These are phyloP conservation scores for Cadophora gregata DNA, from an alignment of 2,329 filamentous ascomycete species.

Conservation along the genomic window DNA sequence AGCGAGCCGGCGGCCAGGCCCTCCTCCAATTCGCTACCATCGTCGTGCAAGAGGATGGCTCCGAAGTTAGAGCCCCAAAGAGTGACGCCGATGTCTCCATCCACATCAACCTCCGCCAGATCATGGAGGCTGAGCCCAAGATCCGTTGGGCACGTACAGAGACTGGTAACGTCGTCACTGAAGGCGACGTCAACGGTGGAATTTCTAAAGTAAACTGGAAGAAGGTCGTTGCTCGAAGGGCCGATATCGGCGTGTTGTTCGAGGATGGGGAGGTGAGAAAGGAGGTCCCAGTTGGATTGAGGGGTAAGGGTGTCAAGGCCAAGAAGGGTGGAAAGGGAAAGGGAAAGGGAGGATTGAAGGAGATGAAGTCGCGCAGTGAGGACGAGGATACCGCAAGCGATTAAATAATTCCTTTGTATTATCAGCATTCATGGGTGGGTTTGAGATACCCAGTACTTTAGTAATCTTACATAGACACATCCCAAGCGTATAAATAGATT, in stretches of 20 bases:
- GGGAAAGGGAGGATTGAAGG: conserved; percentile 41
- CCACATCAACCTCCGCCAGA: conserved; percentile 48
- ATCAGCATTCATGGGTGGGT: conserved; percentile 13
- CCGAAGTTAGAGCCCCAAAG: conserved; percentile 39
- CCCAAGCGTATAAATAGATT: conserved; percentile 23
- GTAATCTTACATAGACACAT: conserved; percentile 16
- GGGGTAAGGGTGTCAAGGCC: conserved; percentile 50
- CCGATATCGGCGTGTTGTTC: conserved; percentile 51
- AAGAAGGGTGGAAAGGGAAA: conserved; percentile 46
- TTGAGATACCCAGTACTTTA: conserved; percentile 18
- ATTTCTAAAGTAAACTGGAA: conserved; percentile 49
- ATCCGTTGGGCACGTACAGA: conserved; percentile 49
- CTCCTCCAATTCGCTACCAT: conserved; percentile 44
- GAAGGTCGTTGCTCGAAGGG: conserved; percentile 49
- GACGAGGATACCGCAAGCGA: conserved; percentile 39
- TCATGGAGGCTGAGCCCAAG: conserved; percentile 44
- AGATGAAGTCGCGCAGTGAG: conserved; percentile 41
- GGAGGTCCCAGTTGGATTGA: conserved; percentile 50
- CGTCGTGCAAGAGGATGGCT: conserved; percentile 42
- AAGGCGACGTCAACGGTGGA: conserved; percentile 37
- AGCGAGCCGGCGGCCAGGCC: conserved; percentile 49
- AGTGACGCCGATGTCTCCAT: conserved; percentile 50
- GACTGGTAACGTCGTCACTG: conserved; percentile 47
- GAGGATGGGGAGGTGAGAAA: conserved; percentile 52
- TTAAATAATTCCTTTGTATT: conserved; percentile 29